Percentiles rank a stretch among this genome's conserved stretches.
Conservation (phyloP, 345 rosid species). For the Moringa oleifera region DNA sequence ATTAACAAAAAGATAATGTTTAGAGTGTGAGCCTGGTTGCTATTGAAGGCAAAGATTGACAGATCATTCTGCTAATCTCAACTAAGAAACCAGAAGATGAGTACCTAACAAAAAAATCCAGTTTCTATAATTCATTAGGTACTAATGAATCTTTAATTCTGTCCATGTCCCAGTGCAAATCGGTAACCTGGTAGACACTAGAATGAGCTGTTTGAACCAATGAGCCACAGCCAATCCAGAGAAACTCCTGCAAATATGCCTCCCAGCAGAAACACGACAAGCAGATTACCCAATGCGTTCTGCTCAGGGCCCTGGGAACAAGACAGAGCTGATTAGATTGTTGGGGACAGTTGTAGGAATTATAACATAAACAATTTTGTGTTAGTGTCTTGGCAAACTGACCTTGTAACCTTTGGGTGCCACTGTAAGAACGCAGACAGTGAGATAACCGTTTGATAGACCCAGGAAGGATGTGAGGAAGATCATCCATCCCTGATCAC, state of each 20-base stretch:
- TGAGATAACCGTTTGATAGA: constrained; percentile 70
- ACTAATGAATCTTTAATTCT: no score
- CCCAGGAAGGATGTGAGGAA: constrained; percentile 62
- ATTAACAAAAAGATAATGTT: no score
- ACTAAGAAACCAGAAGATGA: no score
- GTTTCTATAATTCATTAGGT: no score
- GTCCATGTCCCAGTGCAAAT: no score
- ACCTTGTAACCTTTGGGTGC: constrained; percentile 96
- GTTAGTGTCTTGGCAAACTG: constrained; percentile 8
- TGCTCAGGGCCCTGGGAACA: constrained; percentile 79
- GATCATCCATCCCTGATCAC: constrained; percentile 94
- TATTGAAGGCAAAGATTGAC: no score
- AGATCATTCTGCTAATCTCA: no score
- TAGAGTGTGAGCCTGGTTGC: no score
- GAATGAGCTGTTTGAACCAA: no score
- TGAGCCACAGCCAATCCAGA: constrained; percentile 85
- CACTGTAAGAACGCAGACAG: constrained; percentile 68
- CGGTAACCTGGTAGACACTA: no score
- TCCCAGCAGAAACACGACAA: constrained; percentile 51
- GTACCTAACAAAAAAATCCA: no score
- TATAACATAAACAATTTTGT: not conserved
- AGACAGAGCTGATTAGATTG: not conserved
- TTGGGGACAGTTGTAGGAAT: not conserved
- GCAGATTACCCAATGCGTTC: constrained; percentile 84
- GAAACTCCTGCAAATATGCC: constrained; percentile 71